Evolutionary conservation across 139 green algal genomes (phyloP), one percentile per base, ranked within the genome.

Genomic region (Deuterostichococcus epilithicus): DNA sequence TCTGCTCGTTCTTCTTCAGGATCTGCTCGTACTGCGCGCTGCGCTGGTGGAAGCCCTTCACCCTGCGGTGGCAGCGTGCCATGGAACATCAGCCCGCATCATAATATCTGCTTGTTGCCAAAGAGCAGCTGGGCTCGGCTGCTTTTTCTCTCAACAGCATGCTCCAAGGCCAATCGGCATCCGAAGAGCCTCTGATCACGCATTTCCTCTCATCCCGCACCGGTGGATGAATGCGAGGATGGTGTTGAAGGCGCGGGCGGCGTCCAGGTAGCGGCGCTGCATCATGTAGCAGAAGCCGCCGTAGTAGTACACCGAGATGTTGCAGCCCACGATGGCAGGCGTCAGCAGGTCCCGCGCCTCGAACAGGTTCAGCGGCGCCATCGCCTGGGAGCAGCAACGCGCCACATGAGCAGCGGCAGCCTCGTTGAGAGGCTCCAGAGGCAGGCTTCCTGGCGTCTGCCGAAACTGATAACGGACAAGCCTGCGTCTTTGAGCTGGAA

Each of bases 1-100:
- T 94, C 91, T 99, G 95, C 91, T 99, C 96, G 75, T 98, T 97
- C 85, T 98, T 98, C 85, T 98, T 98, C 68, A 98, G 76, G n/a
- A 99, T 93, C 80, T 92, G 88, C 37, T 91, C 87, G 73, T 92
- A 92, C 75, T 86, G 85, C 0, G 86, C 77, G 60, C 86, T 90
- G 68, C 85, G 81, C n/a, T 76, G 52, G 75, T 94, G 88, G 67
- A 87, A 86, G 73, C 85, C 76, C 86, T 96, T 95, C 42, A 92
- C 90, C 70, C 91, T 89, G 73, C 72, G 44, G 18, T 52, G 42
- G 42, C 8, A 52, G 8, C 42, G 8, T 52, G 42, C 8, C 13
- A 52, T 52, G 42, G 39, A 30, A 34, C 23, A 38, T 36, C 1
- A 30, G 28, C 65, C 65, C 65, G 25, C 28, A 70, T 28, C 65